Evolutionary conservation across 2,329 filamentous ascomycete genomes (phyloP).

Genomic region (Mariannaea sp.): DNA sequence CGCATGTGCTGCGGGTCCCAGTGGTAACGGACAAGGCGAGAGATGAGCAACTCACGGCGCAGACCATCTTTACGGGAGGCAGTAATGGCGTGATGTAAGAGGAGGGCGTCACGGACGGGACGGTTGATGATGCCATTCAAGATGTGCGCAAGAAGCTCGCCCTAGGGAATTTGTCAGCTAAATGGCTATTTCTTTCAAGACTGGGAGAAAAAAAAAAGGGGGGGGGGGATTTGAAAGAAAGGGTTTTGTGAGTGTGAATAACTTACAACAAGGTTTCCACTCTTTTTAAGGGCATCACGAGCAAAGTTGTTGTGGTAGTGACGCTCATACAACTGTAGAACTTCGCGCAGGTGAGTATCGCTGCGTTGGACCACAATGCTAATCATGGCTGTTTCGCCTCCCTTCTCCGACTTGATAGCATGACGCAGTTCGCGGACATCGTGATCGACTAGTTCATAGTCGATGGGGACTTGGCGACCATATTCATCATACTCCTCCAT

Average conservation of each 20-base stretch:
- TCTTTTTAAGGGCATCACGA: conserved; percentile 83
- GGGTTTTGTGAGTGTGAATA: neutral
- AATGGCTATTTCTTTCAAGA: no score
- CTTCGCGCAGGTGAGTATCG: conserved; percentile 80
- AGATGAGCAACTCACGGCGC: conserved; percentile 85
- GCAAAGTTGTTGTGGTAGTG: conserved; percentile 82
- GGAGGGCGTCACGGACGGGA: conserved; percentile 87
- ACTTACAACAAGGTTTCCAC: conserved; percentile 89
- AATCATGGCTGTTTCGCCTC: conserved; percentile 88
- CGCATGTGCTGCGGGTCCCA: conserved; percentile 88
- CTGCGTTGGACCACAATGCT: conserved; percentile 79
- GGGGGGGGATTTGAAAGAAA: neutral
- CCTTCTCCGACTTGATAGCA: conserved; percentile 72
- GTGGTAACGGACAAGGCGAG: conserved; percentile 83
- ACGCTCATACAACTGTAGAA: conserved; percentile 76
- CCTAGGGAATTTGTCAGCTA: conserved; percentile 59
- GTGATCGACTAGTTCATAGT: conserved; percentile 64
- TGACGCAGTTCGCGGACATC: conserved; percentile 75
- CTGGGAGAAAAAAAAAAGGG: neutral
- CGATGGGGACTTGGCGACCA: conserved; percentile 61
- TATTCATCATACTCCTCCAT: conserved; percentile 79
- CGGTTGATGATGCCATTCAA: conserved; percentile 97
- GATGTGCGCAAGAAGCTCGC: conserved; percentile 91
- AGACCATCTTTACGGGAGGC: conserved; percentile 71
- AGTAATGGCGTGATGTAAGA: conserved; percentile 87